Conservation (phyloP, 73 alveolate species). For the Paramecium primaurelia region DNA sequence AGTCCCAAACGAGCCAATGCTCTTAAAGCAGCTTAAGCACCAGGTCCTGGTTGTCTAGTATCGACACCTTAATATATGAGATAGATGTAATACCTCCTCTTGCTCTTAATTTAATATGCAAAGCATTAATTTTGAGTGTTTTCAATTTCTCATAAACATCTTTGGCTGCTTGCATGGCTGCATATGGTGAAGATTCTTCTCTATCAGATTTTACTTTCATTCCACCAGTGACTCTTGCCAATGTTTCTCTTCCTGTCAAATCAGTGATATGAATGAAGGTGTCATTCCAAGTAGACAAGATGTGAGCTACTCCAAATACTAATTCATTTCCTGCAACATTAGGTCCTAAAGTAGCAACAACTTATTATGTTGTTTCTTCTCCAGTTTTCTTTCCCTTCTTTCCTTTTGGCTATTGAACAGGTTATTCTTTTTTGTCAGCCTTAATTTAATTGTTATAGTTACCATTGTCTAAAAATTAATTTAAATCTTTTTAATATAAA, state of each 20-base stretch:
- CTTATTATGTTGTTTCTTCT: constrained; percentile 30
- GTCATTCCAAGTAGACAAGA: constrained; percentile 97
- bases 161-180: constrained; percentile 99
- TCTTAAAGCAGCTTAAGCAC: constrained; percentile 99
- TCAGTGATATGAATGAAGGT: constrained; percentile 99
- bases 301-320: constrained; percentile 95
- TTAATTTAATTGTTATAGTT: constrained; percentile 19
- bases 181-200: constrained; percentile 99
- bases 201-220: constrained; percentile 99
- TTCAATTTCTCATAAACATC: constrained; percentile 90
- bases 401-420: background rate
- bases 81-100: constrained; percentile 85
- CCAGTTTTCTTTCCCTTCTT: constrained; percentile 39
- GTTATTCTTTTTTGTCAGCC: constrained; percentile 7
- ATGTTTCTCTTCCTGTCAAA: constrained; percentile 98
- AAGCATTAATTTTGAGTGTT: constrained; percentile 91
- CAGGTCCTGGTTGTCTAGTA: constrained; percentile 94
- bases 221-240: constrained; percentile 98
- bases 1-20: constrained; percentile 99
- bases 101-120: constrained; percentile 98
- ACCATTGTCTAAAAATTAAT: constrained; percentile 21
- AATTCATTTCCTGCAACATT: constrained; percentile 69
- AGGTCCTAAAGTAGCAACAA: constrained; percentile 45
- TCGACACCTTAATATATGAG: constrained; percentile 62
- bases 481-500: constrained; percentile 45